phyloP scores from a whole-genome alignment of 148 eudicot species.

The Rhododendron williamsianum region DNA sequence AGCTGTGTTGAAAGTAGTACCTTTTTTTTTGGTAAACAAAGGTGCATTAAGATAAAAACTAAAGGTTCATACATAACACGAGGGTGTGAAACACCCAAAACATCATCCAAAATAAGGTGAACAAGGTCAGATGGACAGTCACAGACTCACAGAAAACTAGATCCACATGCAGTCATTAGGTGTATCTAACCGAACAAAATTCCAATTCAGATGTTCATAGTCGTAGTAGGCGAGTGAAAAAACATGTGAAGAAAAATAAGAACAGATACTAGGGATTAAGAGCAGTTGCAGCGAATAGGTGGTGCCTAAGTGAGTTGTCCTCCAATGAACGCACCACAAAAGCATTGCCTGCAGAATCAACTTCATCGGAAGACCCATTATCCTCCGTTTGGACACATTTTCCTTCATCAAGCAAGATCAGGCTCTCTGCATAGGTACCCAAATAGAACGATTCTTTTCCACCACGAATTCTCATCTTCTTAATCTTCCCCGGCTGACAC shows the following conservation, averaged over 20 bases:
- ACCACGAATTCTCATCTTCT: not conserved
- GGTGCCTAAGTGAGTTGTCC: not conserved
- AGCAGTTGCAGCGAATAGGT: not conserved
- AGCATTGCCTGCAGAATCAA: not conserved
- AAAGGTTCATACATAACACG: too few species aligned
- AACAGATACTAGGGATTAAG: not conserved
- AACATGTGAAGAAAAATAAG: not conserved
- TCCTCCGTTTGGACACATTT: not conserved
- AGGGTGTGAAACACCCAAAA: too few species aligned
- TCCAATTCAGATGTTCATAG: not conserved
- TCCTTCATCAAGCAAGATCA: not conserved
- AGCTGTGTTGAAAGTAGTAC: too few species aligned
- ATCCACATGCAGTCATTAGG: not conserved
- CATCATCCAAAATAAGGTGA: too few species aligned
- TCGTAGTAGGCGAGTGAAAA: not conserved
- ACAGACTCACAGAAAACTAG: too few species aligned
- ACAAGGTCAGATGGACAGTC: too few species aligned
- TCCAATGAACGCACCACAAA: not conserved
- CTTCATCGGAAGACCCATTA: not conserved
- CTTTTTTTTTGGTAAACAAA: too few species aligned
- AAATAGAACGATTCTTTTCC: not conserved
- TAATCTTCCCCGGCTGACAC: not conserved
- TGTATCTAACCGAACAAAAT: not conserved
- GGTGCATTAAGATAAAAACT: too few species aligned
- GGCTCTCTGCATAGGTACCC: not conserved